A percentile compares a stretch with the other conserved stretches of the same genome.
These are phyloP conservation scores for Erysimum pusillum DNA, from an alignment of 441 rosid species.

Conservation along the genomic window DNA sequence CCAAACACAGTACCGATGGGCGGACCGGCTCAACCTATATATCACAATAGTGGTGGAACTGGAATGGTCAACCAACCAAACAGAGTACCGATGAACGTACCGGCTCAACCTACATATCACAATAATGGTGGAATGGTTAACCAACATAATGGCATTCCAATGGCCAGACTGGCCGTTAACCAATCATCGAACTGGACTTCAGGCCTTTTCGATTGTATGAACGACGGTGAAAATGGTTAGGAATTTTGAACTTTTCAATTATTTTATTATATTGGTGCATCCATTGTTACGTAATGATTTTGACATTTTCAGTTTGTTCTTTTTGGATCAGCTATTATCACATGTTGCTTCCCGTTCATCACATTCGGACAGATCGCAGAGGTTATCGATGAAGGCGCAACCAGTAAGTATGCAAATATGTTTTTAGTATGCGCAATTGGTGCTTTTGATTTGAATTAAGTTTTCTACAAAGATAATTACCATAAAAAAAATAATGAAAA, in stretches of 20 bases:
- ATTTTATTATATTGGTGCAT: not conserved
- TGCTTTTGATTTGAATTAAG: too few species aligned
- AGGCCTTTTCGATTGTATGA: constrained; percentile 72
- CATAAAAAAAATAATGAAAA: too few species aligned
- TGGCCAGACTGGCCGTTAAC: constrained; percentile 1
- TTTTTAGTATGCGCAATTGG: too few species aligned
- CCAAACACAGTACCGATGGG: constrained; percentile 17
- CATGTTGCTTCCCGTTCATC: constrained; percentile 36
- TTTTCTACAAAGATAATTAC: too few species aligned
- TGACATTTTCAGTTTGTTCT: constrained; percentile 5
- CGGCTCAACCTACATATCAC: not conserved
- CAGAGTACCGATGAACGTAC: constrained; percentile 18
- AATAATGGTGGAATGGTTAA: not conserved
- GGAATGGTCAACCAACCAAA: constrained; percentile 23
- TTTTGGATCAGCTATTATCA: constrained; percentile 27
- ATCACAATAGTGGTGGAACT: not conserved
- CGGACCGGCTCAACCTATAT: constrained; percentile 1
- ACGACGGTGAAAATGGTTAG: constrained; percentile 57
- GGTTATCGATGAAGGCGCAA: constrained; percentile 37
- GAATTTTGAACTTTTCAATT: not conserved
- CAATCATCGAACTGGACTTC: constrained; percentile 59
- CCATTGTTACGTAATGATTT: not conserved
- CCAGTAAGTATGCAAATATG: constrained; percentile 26
- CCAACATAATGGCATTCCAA: not conserved
- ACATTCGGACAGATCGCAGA: constrained; percentile 46